Base-by-base conservation (phyloP, 768 basidiomycete species). In the Sporobolomyces pararoseus region DNA sequence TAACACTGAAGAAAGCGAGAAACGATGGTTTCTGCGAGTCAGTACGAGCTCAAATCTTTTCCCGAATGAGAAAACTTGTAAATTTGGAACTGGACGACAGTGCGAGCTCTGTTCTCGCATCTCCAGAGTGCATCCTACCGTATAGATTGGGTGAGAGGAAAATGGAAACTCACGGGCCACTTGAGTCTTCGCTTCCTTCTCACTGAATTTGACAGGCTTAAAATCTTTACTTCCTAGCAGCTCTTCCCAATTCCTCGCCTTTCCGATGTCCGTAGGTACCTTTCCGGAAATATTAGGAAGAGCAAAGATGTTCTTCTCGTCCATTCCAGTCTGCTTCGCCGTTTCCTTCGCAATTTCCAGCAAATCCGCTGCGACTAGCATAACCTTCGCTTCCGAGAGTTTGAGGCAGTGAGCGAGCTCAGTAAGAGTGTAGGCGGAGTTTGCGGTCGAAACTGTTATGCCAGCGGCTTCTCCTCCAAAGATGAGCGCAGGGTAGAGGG, bases 331-430 rank as follows among this genome's bases (percentile, higher is more conserved):
- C 3, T 51, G 23, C n/a, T 63, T 29, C 23, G 55, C 65, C 21
- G 63, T 61, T 55, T 63, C 51, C 51, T 50, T 46, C 27, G 68
- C 60, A 1, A 57, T 37, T 5, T 54, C 52, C 1, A 89, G 68
- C 16, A 88, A 82, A 0, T 84, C 82, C 23, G 88, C 64, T 4
- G 37, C 16, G 7, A 84, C 82, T 65, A 90, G 84, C 29, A 90
- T 76, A 27, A 87, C 70, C 49, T 81, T 81, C 0, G 91, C 87
- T 4, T 83, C 79, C 59, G 86, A 86, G 75, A 92, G 85, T 17
- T 72, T 78, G 70, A 88, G 87, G 75, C 91, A 90, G 78, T 85
- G 85, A 0, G 81, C 82, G 0, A 93, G 83, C 76, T 94, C 91
- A 17, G 80, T 76, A 9, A 86, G 77, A 4, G 86, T 89, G 76